phyloP scores from a whole-genome alignment of 305 asterid species.

The Solanum chacoense region DNA sequence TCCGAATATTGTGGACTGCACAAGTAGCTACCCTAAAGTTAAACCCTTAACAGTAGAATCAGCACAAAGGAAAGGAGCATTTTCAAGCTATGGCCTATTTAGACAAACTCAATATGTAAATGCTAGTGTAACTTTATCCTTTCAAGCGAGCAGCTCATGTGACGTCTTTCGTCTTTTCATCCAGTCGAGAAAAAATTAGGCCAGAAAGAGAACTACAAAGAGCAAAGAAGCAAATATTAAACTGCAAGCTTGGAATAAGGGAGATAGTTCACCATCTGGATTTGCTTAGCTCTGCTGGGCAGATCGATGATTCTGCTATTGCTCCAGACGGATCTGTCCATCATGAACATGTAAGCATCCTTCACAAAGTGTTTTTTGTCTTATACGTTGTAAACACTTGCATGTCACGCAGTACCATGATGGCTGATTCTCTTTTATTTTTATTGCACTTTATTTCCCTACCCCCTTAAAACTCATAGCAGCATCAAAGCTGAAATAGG shows the following conservation, averaged over 20 bases:
- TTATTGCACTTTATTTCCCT: not conserved
- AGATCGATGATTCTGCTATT: constrained; percentile 47
- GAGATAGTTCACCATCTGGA: constrained; percentile 79
- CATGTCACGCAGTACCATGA: not conserved
- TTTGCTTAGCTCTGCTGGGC: constrained; percentile 70
- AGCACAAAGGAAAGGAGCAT: not conserved
- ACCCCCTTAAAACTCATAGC: not conserved
- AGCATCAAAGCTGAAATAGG: not conserved
- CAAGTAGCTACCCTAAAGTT: not conserved
- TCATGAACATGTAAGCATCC: constrained; percentile 64
- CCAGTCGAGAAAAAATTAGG: constrained; percentile 87
- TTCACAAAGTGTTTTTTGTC: not conserved
- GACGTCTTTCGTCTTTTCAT: constrained; percentile 7
- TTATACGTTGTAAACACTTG: not conserved
- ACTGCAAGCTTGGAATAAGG: constrained; percentile 89
- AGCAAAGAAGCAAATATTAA: constrained; percentile 71
- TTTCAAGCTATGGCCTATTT: not conserved
- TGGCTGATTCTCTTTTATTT: not conserved
- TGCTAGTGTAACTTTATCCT: not conserved
- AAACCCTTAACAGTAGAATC: not conserved
- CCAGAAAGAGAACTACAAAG: constrained; percentile 83
- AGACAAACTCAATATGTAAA: not conserved
- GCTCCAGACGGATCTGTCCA: constrained; percentile 91
- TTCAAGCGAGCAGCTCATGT: not conserved
- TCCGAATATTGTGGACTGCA: not conserved